A percentile compares a stretch with the other conserved stretches of the same genome.
Evolutionary conservation across 169 alveolate genomes (phyloP).

Genomic region (Plasmodium gonderi): DNA sequence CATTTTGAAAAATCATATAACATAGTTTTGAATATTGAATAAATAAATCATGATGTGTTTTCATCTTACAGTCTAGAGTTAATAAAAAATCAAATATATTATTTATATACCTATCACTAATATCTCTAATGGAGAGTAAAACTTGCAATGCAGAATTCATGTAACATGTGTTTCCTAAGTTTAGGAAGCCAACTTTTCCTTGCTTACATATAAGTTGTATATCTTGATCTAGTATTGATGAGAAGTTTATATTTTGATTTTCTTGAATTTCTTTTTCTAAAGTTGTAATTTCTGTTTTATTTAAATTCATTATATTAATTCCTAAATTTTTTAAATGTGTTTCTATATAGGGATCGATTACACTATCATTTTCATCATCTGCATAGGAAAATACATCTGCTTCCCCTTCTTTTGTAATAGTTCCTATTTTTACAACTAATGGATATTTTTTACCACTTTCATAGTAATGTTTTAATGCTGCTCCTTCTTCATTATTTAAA

Average conservation of each 20-base stretch:
- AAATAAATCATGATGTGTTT: conserved; percentile 47
- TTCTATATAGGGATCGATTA: conserved; percentile 90
- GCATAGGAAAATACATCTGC: conserved; percentile 95
- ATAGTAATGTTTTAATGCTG: conserved; percentile 90
- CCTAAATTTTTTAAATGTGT: conserved; percentile 91
- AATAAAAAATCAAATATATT: conserved; percentile 9
- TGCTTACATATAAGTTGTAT: conserved; percentile 68
- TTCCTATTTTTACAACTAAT: conserved; percentile 93
- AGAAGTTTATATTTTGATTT: conserved; percentile 55
- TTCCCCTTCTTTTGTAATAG: conserved; percentile 91
- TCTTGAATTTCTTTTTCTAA: conserved; percentile 41
- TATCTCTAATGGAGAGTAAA: conserved; percentile 36
- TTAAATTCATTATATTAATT: conserved; percentile 86
- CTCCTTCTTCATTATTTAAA: conserved; percentile 91
- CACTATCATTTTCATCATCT: conserved; percentile 88
- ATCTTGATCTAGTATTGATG: conserved; percentile 77
- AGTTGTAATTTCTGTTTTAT: conserved; percentile 12
- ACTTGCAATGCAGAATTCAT: conserved; percentile 87
- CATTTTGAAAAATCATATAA: conserved; percentile 25
- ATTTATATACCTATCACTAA: conserved; percentile 27
- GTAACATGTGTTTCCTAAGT: conserved; percentile 90
- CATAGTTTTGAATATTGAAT: conserved; percentile 43
- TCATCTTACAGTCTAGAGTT: neutral
- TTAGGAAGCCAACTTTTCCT: conserved; percentile 84
- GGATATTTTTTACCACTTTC: conserved; percentile 88